Conservation (phyloP, 371 early-diverging fungal species). For the Entomophthora muscae region DNA sequence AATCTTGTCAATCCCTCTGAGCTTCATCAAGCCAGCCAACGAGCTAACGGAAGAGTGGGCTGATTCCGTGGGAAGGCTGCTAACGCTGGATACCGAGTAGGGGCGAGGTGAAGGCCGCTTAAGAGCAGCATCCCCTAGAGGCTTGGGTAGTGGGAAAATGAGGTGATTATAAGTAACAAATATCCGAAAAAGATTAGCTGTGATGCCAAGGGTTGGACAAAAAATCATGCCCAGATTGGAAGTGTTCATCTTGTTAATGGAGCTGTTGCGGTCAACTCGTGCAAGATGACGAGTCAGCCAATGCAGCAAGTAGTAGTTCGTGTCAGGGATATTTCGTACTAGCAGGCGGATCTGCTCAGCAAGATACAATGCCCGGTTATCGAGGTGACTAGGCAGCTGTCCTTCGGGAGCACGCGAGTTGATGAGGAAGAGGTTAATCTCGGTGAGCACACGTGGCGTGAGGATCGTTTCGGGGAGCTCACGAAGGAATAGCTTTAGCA, state of each 20-base stretch:
- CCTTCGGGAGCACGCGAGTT: background rate
- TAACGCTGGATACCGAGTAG: constrained; percentile 4
- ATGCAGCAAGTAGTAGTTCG: constrained; percentile 6
- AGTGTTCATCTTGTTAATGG: constrained; percentile 4
- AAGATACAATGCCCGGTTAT: background rate
- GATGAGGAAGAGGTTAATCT: background rate
- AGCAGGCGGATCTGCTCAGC: background rate
- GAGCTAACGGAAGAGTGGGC: background rate
- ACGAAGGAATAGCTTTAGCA: background rate
- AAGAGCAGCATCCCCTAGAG: background rate
- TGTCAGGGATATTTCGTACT: background rate
- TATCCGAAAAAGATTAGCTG: background rate
- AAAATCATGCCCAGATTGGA: constrained; percentile 4
- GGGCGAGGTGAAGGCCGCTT: background rate
- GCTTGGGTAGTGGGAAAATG: constrained; percentile 5
- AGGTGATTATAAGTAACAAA: background rate
- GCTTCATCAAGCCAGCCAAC: background rate
- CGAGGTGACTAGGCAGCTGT: background rate
- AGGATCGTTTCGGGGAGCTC: constrained; percentile 6
- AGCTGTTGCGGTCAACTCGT: background rate
- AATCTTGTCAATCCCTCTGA: background rate
- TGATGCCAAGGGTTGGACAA: constrained; percentile 3
- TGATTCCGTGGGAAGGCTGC: background rate
- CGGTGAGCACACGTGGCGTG: constrained; percentile 1
- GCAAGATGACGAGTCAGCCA: background rate